phyloP scores from a whole-genome alignment of 352 stramenopile genomes.

The Globisporangium iwayamae region DNA sequence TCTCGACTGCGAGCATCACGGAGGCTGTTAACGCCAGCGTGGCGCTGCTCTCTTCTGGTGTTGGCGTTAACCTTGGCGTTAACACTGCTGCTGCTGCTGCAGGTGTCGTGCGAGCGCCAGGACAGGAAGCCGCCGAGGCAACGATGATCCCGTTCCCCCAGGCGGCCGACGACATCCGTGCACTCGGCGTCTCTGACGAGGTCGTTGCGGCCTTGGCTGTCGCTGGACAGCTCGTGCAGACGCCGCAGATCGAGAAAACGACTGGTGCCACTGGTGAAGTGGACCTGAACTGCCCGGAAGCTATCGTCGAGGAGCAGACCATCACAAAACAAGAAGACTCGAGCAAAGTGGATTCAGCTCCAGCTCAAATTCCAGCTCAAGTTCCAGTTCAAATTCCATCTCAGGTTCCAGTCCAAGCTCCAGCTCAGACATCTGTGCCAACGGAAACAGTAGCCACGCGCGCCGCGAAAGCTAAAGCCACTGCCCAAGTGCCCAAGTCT shows the following conservation, averaged over 20 bases:
- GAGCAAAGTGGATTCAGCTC: neutral
- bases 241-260: constrained; percentile 3
- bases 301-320: constrained; percentile 40
- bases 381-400: neutral
- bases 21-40: constrained; percentile 5
- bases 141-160: constrained; percentile 13
- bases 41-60: constrained; percentile 3
- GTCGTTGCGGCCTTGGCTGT: constrained; percentile 17
- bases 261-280: constrained; percentile 14
- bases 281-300: constrained; percentile 32
- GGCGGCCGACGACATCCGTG: constrained; percentile 9
- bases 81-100: neutral
- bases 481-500: constrained; percentile 6
- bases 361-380: neutral
- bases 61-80: neutral
- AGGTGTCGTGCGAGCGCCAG: neutral
- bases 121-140: constrained; percentile 7
- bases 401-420: neutral
- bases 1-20: constrained; percentile 9
- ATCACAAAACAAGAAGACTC: constrained; percentile 22
- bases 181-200: constrained; percentile 15
- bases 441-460: neutral
- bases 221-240: constrained; percentile 16
- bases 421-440: neutral
- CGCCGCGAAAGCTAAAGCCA: constrained; percentile 9